Evolutionary conservation across 2,329 filamentous ascomycete species (phyloP).

Genomic region (Myriosclerotinia curreyana): DNA sequence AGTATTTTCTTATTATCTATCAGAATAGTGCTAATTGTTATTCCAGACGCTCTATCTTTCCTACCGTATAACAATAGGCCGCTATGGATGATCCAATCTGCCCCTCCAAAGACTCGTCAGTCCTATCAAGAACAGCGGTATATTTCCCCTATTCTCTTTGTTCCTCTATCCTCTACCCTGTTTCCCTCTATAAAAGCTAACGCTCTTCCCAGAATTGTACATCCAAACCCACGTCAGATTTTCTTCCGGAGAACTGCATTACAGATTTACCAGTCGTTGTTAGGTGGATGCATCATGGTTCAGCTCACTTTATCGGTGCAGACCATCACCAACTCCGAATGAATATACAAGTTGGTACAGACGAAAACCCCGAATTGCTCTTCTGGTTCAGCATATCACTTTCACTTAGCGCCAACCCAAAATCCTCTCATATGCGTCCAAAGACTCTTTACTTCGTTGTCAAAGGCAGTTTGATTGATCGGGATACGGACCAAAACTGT

Average conservation of each 20-base stretch:
- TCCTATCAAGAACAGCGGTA: too few relatives aligned
- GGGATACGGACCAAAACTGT: neutral
- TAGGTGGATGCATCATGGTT: neutral
- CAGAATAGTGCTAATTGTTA: slow-evolving; percentile 4
- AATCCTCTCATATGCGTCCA: neutral
- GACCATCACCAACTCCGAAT: slow-evolving; percentile 4
- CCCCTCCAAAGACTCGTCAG: too few relatives aligned
- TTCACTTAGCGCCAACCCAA: neutral
- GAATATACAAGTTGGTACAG: slow-evolving; percentile 4
- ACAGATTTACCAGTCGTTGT: slow-evolving; percentile 2
- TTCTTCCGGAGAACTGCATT: neutral
- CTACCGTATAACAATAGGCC: neutral
- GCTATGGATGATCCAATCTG: neutral
- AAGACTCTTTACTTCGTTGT: slow-evolving; percentile 8
- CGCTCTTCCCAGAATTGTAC: too few relatives aligned
- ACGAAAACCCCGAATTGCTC: neutral
- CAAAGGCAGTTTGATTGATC: neutral
- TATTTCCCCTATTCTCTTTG: too few relatives aligned
- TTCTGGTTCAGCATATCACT: slow-evolving; percentile 9
- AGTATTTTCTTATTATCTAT: neutral
- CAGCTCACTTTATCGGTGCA: neutral
- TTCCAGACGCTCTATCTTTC: neutral
- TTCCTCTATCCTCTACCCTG: too few relatives aligned
- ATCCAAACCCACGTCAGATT: too few relatives aligned
- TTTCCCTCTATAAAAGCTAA: neutral